These are phyloP conservation scores for Colletotrichum sp. DNA, from an alignment of 2,329 filamentous ascomycete species.

Conservation along the genomic window DNA sequence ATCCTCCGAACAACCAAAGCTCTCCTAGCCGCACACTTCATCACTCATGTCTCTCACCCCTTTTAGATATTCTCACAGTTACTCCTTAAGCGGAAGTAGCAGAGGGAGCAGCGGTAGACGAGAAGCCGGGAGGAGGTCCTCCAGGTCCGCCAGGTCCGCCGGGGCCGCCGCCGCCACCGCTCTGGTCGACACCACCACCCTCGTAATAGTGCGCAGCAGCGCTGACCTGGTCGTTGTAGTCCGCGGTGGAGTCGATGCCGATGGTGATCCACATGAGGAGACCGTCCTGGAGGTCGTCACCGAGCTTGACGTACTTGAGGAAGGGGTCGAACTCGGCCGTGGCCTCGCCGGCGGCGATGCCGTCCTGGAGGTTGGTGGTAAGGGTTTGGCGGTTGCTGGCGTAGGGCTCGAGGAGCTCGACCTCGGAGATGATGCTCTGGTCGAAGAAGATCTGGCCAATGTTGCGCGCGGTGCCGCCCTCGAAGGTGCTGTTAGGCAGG, in stretches of 20 bases:
- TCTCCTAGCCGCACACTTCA: background rate
- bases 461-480: constrained; percentile 36
- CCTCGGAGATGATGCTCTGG: constrained; percentile 26
- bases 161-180: background rate
- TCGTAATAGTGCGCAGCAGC: constrained; percentile 15
- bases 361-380: constrained; percentile 58
- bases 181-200: constrained; percentile 13
- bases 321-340: constrained; percentile 55
- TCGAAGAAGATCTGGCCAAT: constrained; percentile 20
- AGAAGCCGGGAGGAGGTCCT: background rate
- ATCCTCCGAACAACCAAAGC: background rate
- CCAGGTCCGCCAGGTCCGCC: background rate
- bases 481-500: constrained; percentile 36
- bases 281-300: constrained; percentile 55
- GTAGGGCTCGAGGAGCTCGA: constrained; percentile 56
- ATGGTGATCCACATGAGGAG: constrained; percentile 61
- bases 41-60: background rate
- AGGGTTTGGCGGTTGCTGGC: constrained; percentile 46
- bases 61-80: background rate
- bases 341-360: constrained; percentile 41
- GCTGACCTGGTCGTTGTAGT: constrained; percentile 13
- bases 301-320: constrained; percentile 62
- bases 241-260: constrained; percentile 46
- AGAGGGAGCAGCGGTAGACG: background rate
- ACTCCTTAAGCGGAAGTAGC: background rate